Evolutionary conservation across 2,329 filamentous ascomycete species (phyloP).

Genomic region (Aureobasidium sp.): DNA sequence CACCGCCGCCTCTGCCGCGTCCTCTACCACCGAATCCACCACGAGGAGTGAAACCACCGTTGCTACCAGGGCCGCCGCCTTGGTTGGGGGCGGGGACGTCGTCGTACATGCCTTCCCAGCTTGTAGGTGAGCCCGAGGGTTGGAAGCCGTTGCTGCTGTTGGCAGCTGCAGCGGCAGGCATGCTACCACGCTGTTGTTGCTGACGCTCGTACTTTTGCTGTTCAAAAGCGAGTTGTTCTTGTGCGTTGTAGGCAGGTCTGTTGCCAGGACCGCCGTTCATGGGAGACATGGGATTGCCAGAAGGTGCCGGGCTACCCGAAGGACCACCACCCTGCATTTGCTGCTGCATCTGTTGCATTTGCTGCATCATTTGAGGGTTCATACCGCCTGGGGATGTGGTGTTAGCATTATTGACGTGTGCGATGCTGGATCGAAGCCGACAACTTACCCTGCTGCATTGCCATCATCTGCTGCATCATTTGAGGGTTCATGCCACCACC

Average conservation of each 20-base stretch:
- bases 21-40: conserved; percentile 35
- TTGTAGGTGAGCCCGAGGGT: conserved; percentile 62
- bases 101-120: conserved; percentile 98
- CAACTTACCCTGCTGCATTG: conserved; percentile 26
- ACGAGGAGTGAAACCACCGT: conserved; percentile 30
- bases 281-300: conserved; percentile 18
- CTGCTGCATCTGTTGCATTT: conserved; percentile 64
- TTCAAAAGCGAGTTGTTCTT: conserved; percentile 68
- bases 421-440: no score
- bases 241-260: conserved; percentile 55
- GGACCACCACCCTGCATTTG: conserved; percentile 43
- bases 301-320: conserved; percentile 20
- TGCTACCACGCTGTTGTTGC: conserved; percentile 41
- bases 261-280: conserved; percentile 23
- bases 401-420: neutral
- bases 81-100: conserved; percentile 73
- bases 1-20: conserved; percentile 33
- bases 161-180: conserved; percentile 29
- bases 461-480: conserved; percentile 38
- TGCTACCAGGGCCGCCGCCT: conserved; percentile 32
- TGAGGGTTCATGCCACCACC: conserved; percentile 41
- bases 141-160: conserved; percentile 34
- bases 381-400: conserved; percentile 31
- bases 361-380: conserved; percentile 70
- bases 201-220: conserved; percentile 73